Evolutionary conservation across 2,329 filamentous ascomycete genomes (phyloP), one percentile per base, ranked within the genome.

Genomic region (Colletotrichum kahawae): DNA sequence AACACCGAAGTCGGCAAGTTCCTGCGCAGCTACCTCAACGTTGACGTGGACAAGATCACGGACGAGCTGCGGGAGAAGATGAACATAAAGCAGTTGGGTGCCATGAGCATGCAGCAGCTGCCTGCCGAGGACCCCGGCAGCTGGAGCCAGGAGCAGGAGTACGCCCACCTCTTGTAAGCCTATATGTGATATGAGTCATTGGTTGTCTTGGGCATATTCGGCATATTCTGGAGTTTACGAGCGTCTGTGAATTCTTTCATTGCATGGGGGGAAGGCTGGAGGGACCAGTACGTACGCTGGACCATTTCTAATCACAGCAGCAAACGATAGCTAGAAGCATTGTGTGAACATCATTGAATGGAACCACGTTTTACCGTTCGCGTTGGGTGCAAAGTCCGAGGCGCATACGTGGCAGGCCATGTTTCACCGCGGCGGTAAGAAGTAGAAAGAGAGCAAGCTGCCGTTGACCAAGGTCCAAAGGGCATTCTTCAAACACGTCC

Each of bases 1-100:
- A 99, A 99, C 82, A 98, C 93, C 1, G 95, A 98, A 31, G 90
- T 99, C 1, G 97, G 97, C 38, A 87, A 90, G 59, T 99, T 98
- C 83, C 85, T 99, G 73, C 88, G 92, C 9, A 87, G 92, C 10
- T 99, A 97, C 81, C 90, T 99, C 1, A 90, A 91, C 64, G 91
- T 98, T 2, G 93, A 98, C 81, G 91, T 98, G 2, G 90, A 95
- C 2, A 88, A 88, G 36, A 92, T 98, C 70, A 98, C 96, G 1
- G 87, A 91, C 80, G 93, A 97, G 83, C 85, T 99, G 59, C 90
- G 88, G 78, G 85, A 92, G 77, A 92, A 92, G 85, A 80, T 84
- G 81, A 76, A 78, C 71, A 77, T 77, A 33, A 79, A 77, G 57
- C 70, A 67, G 54, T 33, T 77, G 29, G 75, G 75, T 38, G 72